Conservation (phyloP, 805 yeast species). For the Starmerella gropengiesseri region DNA sequence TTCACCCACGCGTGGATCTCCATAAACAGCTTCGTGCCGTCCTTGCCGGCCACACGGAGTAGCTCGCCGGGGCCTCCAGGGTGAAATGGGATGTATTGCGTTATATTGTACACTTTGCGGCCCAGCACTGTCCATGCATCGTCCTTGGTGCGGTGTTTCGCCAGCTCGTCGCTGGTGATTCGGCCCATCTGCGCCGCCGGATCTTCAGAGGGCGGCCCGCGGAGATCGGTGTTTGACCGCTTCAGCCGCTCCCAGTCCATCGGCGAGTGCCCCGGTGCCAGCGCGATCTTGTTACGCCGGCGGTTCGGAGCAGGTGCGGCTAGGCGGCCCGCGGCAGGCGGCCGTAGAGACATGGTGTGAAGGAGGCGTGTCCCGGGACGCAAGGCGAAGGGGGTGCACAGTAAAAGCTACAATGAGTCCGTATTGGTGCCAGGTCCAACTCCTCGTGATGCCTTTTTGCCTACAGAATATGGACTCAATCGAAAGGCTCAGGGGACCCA, state of each 20-base stretch:
- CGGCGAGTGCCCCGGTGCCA: slow-evolving; percentile 75
- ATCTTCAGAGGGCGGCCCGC: slow-evolving; percentile 20
- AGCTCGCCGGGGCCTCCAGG: slow-evolving; percentile 86
- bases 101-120: slow-evolving; percentile 76
- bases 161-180: slow-evolving; percentile 44
- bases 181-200: slow-evolving; percentile 20
- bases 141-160: slow-evolving; percentile 43
- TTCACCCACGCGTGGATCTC: slow-evolving; percentile 69
- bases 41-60: slow-evolving; percentile 69
- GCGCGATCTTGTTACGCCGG: slow-evolving; percentile 37
- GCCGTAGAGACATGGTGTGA: not conserved
- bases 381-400: too few species aligned
- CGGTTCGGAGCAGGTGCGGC: not conserved
- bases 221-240: slow-evolving; percentile 37
- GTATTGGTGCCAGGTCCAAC: too few species aligned
- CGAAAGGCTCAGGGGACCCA: too few species aligned
- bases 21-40: slow-evolving; percentile 66
- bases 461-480: too few species aligned
- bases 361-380: too few species aligned
- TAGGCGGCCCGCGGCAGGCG: too few species aligned
- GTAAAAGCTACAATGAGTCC: too few species aligned
- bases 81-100: slow-evolving; percentile 73
- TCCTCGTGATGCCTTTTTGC: too few species aligned
- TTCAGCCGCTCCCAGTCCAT: slow-evolving; percentile 71
- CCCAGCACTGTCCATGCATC: slow-evolving; percentile 82